A percentile compares a stretch with the other conserved stretches of the same genome.
These are phyloP conservation scores for Tripterygium wilfordii DNA, from an alignment of 177 flowering plant species.

Conservation along the genomic window DNA sequence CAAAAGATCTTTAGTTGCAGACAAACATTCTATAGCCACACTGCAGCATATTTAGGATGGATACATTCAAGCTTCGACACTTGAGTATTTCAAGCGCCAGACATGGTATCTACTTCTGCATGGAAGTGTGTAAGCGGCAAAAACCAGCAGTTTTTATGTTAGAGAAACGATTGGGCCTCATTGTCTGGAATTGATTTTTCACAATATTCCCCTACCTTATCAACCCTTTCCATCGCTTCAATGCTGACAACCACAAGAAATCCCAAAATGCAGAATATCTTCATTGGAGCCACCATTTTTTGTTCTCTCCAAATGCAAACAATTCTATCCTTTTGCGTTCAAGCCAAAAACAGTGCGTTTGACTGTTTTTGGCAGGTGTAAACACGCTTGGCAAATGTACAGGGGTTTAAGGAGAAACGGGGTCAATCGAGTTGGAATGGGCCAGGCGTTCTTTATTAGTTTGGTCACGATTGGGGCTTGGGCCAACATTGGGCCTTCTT, in stretches of 20 bases:
- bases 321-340: background rate
- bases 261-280: conserved; percentile 22
- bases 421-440: too few species aligned
- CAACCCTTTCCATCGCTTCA: conserved; percentile 8
- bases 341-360: too few species aligned
- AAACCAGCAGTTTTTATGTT: background rate
- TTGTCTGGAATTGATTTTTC: conserved; percentile 34
- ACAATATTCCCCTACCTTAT: conserved; percentile 40
- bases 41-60: conserved; percentile 2
- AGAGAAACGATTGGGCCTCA: conserved; percentile 29
- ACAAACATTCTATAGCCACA: conserved; percentile 15
- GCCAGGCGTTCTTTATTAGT: too few species aligned
- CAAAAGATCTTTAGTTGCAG: background rate
- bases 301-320: conserved; percentile 2
- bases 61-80: background rate
- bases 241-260: conserved; percentile 15
- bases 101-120: conserved; percentile 2
- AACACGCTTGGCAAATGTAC: too few species aligned
- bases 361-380: too few species aligned
- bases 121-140: conserved; percentile 42
- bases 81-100: background rate
- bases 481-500: too few species aligned
- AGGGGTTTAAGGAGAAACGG: too few species aligned
- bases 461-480: too few species aligned
- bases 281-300: conserved; percentile 23